These are phyloP conservation scores for Fusarium oligoseptatum DNA, from an alignment of 2,329 filamentous ascomycete genomes.

Conservation along the genomic window DNA sequence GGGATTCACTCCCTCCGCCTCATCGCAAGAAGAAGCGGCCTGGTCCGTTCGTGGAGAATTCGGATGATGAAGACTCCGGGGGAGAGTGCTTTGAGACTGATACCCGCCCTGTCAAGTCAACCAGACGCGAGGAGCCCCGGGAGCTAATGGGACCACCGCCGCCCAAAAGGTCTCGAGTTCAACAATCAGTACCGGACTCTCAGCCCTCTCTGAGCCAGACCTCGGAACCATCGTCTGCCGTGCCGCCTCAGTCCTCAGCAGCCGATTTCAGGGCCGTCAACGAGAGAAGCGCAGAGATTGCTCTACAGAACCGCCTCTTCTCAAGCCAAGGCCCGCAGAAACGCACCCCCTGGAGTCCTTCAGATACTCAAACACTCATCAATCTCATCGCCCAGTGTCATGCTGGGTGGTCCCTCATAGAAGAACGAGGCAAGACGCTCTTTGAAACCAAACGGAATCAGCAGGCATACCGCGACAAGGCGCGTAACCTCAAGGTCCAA, in stretches of 20 bases:
- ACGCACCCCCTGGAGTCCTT: constrained; percentile 57
- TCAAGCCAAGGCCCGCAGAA: constrained; percentile 31
- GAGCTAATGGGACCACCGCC: constrained; percentile 25
- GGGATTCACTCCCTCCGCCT: neutral
- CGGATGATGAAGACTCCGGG: constrained; percentile 34
- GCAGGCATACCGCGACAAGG: constrained; percentile 70
- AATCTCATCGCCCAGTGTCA: constrained; percentile 52
- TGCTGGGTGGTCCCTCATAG: constrained; percentile 52
- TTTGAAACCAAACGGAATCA: constrained; percentile 64
- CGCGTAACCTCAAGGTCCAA: constrained; percentile 68
- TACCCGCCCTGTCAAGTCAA: constrained; percentile 40
- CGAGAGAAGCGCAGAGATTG: constrained; percentile 42
- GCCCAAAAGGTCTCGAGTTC: constrained; percentile 26
- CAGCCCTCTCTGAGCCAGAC: constrained; percentile 14
- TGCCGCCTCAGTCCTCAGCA: constrained; percentile 4
- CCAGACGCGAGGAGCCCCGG: constrained; percentile 37
- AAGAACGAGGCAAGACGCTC: constrained; percentile 45
- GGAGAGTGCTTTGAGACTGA: constrained; percentile 47
- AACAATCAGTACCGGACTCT: constrained; percentile 5
- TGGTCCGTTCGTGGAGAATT: constrained; percentile 17
- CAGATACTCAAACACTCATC: constrained; percentile 59
- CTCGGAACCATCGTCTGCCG: neutral
- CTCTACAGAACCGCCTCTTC: constrained; percentile 42
- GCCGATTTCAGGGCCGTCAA: constrained; percentile 44
- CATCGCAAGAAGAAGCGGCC: constrained; percentile 3